Conservation (phyloP, 2,329 filamentous ascomycete species). For the Ascocoryne sarcoides region DNA sequence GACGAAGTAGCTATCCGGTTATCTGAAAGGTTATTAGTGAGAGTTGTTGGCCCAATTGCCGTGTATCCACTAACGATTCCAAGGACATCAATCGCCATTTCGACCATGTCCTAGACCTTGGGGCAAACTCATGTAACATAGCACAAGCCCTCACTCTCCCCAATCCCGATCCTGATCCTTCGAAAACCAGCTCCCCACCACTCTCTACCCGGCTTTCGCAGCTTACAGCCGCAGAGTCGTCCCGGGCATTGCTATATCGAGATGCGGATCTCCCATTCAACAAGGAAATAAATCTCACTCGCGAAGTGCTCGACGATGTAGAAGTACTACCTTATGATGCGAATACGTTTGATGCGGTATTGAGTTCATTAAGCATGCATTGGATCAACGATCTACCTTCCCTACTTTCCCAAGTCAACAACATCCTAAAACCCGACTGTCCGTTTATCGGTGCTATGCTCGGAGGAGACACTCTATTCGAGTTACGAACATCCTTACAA, state of each 20-base stretch:
- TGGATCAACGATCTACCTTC: constrained; percentile 97
- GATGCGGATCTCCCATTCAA: constrained; percentile 72
- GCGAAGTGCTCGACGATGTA: constrained; percentile 65
- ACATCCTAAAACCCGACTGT: constrained; percentile 76
- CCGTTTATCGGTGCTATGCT: constrained; percentile 96
- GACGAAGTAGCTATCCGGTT: constrained; percentile 83
- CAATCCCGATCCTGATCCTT: constrained; percentile 53
- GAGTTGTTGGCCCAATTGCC: constrained; percentile 12
- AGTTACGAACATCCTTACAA: constrained; percentile 87
- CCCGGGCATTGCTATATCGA: constrained; percentile 66
- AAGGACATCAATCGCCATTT: constrained; percentile 93
- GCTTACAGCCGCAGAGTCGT: constrained; percentile 76
- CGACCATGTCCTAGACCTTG: constrained; percentile 77
- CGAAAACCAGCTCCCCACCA: constrained; percentile 49
- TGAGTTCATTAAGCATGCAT: constrained; percentile 84
- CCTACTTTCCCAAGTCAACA: constrained; percentile 75
- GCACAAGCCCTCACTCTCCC: constrained; percentile 68
- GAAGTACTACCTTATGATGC: constrained; percentile 69
- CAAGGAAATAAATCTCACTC: constrained; percentile 58
- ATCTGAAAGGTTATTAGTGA: constrained; percentile 74
- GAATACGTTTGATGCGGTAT: constrained; percentile 76
- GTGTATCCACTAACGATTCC: constrained; percentile 10
- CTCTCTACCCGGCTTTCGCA: constrained; percentile 63
- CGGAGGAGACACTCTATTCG: constrained; percentile 87
- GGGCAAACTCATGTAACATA: constrained; percentile 92